Evolutionary conservation across 176 grass and related monocot species (phyloP), one percentile per base, ranked within the genome.

Genomic region (Carex cristatella): DNA sequence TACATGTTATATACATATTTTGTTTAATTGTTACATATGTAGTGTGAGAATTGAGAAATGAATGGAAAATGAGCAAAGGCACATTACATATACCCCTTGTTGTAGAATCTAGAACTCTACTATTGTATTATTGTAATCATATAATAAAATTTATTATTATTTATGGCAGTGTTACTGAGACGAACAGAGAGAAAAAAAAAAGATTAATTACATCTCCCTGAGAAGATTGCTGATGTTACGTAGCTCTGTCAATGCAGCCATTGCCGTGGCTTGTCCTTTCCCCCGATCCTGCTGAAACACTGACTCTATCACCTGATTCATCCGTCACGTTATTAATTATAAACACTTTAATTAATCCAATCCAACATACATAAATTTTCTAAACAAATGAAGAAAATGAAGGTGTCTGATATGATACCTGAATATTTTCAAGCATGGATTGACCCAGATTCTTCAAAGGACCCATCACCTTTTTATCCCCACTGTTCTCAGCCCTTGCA

Each of bases 361-460:
- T 51, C 71, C 71, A 75, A 53, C 23, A 75, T 51, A 30, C 7
- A 48, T 51, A 30, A 0, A 51, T 51, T 51, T 51, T 51, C 48
- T 51, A 51, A 51, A 51, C 48, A 51, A 51, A 51, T 51, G 10
- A 51, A 11, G 9, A 10, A 51, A 51, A 49, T 2, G 0, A 40
- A 40, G 4, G 38, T 51, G 48, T 51, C 48, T 51, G 2, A 51
- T 51, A 51, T 42, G 32, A 15, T 92, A 97, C 94, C 92, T 94
- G 94, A 67, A 97, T 94, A 85, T 97, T 97, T 63, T 97, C 94
- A 32, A 97, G 92, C 94, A 97, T 97, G 81, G 88, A 94, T 81
- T 97, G 94, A 9, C 94, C 94, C 46, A 97, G 84, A 61, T 88
- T 94, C 84, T 92, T 91, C 15, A 91, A 86, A 27, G 89, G 92